Evolutionary conservation across 176 grass and related monocot genomes (phyloP).

Genomic region (Hordeum vulgare): DNA sequence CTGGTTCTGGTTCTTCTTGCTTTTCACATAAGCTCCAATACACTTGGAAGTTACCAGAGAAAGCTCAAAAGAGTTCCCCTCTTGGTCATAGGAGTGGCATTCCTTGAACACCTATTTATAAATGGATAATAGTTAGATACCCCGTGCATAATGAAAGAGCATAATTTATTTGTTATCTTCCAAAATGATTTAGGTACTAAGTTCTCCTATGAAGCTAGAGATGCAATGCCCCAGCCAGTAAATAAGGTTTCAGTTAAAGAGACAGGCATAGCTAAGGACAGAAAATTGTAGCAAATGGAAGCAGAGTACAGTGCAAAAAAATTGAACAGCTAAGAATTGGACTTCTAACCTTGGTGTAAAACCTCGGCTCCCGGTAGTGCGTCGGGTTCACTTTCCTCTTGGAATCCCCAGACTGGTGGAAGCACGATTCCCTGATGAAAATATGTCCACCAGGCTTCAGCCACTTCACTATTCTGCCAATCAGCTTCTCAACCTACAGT

Average conservation of each 20-base stretch:
- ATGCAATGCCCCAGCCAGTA: neutral
- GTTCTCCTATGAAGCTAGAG: neutral
- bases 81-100: slow-evolving; percentile 53
- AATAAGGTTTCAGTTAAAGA: neutral
- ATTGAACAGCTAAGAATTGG: neutral
- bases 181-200: neutral
- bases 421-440: slow-evolving; percentile 98
- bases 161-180: too few species aligned
- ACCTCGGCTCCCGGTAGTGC: slow-evolving; percentile 89
- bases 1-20: slow-evolving; percentile 99
- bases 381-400: slow-evolving; percentile 98
- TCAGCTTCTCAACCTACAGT: slow-evolving; percentile 66
- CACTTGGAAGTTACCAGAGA: slow-evolving; percentile 85
- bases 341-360: slow-evolving; percentile 75
- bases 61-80: slow-evolving; percentile 68
- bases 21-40: slow-evolving; percentile 88
- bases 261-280: neutral
- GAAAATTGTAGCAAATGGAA: neutral
- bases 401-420: slow-evolving; percentile 89
- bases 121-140: neutral
- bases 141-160: neutral
- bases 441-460: slow-evolving; percentile 75
- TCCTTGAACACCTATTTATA: slow-evolving; percentile 75
- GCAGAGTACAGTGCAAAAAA: neutral
- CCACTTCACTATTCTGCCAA: slow-evolving; percentile 73